Evolutionary conservation across 768 basidiomycete species (phyloP), one percentile per base, ranked within the genome.

Genomic region (Calocybe indica): DNA sequence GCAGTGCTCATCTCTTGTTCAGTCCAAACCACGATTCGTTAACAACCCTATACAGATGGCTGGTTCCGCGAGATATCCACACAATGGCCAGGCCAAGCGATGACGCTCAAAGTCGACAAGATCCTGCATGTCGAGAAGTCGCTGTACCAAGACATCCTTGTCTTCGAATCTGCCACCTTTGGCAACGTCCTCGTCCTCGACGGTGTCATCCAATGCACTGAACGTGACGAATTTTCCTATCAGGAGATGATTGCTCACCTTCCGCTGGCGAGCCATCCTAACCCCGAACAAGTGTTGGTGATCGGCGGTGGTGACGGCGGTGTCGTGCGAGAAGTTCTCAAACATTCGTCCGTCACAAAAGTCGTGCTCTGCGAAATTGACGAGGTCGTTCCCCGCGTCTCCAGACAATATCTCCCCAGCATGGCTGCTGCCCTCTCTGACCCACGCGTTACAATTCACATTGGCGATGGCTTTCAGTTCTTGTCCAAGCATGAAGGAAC

Each of bases 171-270:
- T 0, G 92, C 90, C 71, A 90, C 92, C 1, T 95, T 87, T 61
- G 95, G 95, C n/a, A 97, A 97, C 59, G 93, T 98, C 40, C 79
- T 99, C 48, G 84, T 94, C 13, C 81, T 99, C 30, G 95, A 99
- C 62, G 90, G 92, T 45, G 92, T 88, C 47, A 88, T 99, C 55
- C 95, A 99, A 66, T 92, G 88, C 71, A 96, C 94, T 1, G 96
- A 99, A 69, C 83, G 94, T 40, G 96, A 99, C 62, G 96, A 99
- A 68, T 99, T 99, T 69, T 93, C 94, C 92, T 97, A 98, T 68
- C 93, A 97, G 61, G 95, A 99, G 72, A 96, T 98, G 95, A 98
- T 99, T 60, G 79, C 95, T 5, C 95, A 98, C 70, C 71, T 99
- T 45, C 96, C 96, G n/a, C 76, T 98, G 53, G 85, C 91, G 9